Evolutionary conservation across 2,329 filamentous ascomycete genomes (phyloP).

Genomic region (Cladosporium sp.): DNA sequence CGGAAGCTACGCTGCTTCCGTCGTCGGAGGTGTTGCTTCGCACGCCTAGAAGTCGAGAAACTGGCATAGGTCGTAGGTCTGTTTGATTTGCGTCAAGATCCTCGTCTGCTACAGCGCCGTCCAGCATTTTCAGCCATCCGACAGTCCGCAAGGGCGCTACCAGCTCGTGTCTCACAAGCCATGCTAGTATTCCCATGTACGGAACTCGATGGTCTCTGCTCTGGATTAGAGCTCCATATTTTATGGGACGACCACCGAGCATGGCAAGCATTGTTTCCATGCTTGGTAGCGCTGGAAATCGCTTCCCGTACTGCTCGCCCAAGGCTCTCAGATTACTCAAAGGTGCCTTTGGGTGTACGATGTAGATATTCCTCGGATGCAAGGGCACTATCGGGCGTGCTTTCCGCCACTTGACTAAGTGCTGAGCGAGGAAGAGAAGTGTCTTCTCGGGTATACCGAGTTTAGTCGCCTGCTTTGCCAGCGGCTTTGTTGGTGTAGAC

Average conservation of each 20-base stretch:
- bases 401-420: constrained; percentile 93
- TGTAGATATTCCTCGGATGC: constrained; percentile 84
- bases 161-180: constrained; percentile 89
- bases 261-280: constrained; percentile 83
- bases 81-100: background rate
- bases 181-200: constrained; percentile 88
- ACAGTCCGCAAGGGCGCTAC: constrained; percentile 91
- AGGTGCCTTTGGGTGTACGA: constrained; percentile 86
- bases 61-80: constrained; percentile 2
- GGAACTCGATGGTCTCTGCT: constrained; percentile 80
- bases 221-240: constrained; percentile 80
- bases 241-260: constrained; percentile 73
- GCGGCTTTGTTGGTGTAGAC: constrained; percentile 56
- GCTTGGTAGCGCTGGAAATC: constrained; percentile 78
- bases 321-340: constrained; percentile 66
- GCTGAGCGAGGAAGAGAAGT: constrained; percentile 81
- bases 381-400: constrained; percentile 88
- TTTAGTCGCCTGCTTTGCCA: constrained; percentile 69
- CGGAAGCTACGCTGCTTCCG: constrained; percentile 6
- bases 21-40: constrained; percentile 7
- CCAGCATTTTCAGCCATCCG: constrained; percentile 61
- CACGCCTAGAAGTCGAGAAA: background rate
- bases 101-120: background rate
- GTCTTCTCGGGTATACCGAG: constrained; percentile 72
- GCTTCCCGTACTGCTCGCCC: constrained; percentile 65